Base-by-base conservation (phyloP, 78 protist species). In the Diacronema lutheri region DNA sequence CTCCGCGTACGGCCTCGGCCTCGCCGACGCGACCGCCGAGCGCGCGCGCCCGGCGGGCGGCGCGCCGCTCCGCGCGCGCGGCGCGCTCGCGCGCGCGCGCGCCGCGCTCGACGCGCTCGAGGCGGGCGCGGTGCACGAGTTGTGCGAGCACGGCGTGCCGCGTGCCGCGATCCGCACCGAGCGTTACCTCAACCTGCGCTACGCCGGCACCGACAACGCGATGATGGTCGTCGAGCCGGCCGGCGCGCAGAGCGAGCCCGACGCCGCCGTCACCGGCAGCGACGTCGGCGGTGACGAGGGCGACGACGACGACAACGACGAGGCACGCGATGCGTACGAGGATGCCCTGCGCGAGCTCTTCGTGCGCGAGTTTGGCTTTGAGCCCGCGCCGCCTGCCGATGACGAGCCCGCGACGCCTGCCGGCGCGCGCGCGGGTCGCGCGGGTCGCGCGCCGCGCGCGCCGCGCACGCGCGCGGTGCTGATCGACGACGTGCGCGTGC, bases 401-500 rank as follows among this genome's bases (percentile, higher is more conserved):
- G 3, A 44, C 50, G 50, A 3, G 50, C 16, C 50, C 50, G 50
- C 50, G 50, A 44, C 50, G 50, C 50, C 50, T 44, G 3, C 7
- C 50, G 50, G 50, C 50, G 50, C 82, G 85, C 80, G 65, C 91
- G 82, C 91, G 95, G 94, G 1, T 93, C 90, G 41, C 10, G 68
- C n/a, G n/a, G n/a, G n/a, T n/a, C n/a, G n/a, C n/a, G n/a, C n/a
- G n/a, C n/a, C n/a, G n/a, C n/a, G n/a, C 50, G 50, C 50, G 50
- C 16, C 50, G 50, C 50, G 16, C 3, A 7, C 3, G 55, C 14
- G 91, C 79, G 21, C 69, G 96, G 83, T 97, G 46, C 23, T 89
- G 19, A 84, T 97, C 40, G 98, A 96, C 83, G 98, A 96, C 69
- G 86, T 96, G 3, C 89, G 97, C 35, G 96, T 96, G 35, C 87